Base-by-base conservation (phyloP, 805 yeast genomes). In the Saccharomycopsis selenospora region DNA sequence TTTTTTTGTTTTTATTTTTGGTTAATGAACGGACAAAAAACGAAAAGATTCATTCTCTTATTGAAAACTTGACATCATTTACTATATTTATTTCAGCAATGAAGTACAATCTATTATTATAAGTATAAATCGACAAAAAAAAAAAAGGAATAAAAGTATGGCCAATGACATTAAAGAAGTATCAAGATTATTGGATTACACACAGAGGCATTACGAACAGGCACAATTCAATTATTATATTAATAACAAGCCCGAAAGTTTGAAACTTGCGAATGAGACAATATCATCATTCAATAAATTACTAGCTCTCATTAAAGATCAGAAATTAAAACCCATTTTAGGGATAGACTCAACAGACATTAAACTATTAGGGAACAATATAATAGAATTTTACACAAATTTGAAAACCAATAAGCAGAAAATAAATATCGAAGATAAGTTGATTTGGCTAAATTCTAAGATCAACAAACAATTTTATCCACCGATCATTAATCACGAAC, bases 361-460 rank as follows among this genome's bases (percentile, higher is more conserved):
- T 11, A n/a, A 18, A 7, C 10, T 14, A 13, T 8, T 22, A 5
- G 17, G 27, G 10, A 20, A 14, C 7, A 25, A 22, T 11, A 43
- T 30, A 5, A 36, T 22, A 14, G 41, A 3, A 3, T 29, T 38
- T 17, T 17, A 36, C 17, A 25, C 20, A 3, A 27, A 20, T 14
- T 2, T 22, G 7, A 2, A 33, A 6, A 23, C 14, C 10, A 7
- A 29, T 23, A 11, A 14, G 7, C 7, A 22, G 22, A n/a, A 22
- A 6, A 11, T 33, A 14, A 11, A 3, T 20, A 14, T 13, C 18
- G 20, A 33, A 8, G 33, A 30, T 13, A 23, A 20, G 6, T 14
- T 44, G 4, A 4, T 18, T 10, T 51, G 55, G 55, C 17, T 51
- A n/a, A 44, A 44, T 23, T 51, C 50, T 4, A 45, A 36, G 8